Conservation (phyloP, 1,284 basidiomycete genomes). For the Porogramme epimiltina region DNA sequence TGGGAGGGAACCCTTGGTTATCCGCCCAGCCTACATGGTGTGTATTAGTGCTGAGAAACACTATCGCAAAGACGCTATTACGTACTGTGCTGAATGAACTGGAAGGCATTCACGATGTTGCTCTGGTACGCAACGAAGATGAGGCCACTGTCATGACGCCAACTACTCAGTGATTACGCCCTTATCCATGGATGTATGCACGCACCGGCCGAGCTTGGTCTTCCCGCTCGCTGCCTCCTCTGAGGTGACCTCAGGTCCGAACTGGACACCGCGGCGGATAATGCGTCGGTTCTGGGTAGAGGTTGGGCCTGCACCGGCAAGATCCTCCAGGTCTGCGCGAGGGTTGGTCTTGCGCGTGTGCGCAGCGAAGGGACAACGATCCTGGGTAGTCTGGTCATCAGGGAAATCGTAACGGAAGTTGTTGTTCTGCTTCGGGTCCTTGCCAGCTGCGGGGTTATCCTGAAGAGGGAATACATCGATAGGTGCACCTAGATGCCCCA, state of each 20-base stretch:
- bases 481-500: slow-evolving; percentile 35
- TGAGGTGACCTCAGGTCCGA: slow-evolving; percentile 41
- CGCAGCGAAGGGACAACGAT: slow-evolving; percentile 54
- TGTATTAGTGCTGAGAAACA: neutral
- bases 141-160: slow-evolving; percentile 35
- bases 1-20: slow-evolving; percentile 29
- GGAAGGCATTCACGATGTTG: slow-evolving; percentile 46
- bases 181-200: neutral
- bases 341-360: slow-evolving; percentile 59
- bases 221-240: slow-evolving; percentile 36
- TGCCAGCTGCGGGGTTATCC: slow-evolving; percentile 35
- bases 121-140: slow-evolving; percentile 53
- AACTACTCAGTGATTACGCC: too few relatives aligned
- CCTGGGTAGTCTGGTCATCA: slow-evolving; percentile 31
- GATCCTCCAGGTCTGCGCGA: slow-evolving; percentile 31
- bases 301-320: neutral
- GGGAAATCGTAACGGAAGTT: slow-evolving; percentile 36
- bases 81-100: slow-evolving; percentile 44
- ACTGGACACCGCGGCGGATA: slow-evolving; percentile 42
- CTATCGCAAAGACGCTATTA: neutral
- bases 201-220: slow-evolving; percentile 41
- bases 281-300: slow-evolving; percentile 21
- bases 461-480: slow-evolving; percentile 35
- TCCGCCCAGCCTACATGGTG: slow-evolving; percentile 32
- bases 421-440: slow-evolving; percentile 37